Conservation (phyloP, 805 yeast genomes). For the Tanozyma kutaoensis region DNA sequence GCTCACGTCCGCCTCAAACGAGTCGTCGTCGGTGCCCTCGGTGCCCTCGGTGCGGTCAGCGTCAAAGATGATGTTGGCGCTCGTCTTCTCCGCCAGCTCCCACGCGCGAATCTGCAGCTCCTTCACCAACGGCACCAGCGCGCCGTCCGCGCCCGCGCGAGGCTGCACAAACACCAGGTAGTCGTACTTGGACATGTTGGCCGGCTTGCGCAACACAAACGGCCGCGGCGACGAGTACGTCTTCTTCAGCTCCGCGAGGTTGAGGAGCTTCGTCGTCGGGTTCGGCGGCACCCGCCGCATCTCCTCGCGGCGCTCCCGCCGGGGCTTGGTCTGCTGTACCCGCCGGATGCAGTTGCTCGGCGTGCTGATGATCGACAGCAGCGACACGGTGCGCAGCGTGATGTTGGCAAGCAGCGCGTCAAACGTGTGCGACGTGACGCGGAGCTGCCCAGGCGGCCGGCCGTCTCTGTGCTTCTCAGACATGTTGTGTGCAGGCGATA, state of each 20-base stretch:
- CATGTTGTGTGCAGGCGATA: too few relatives aligned
- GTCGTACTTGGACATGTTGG: constrained; percentile 20
- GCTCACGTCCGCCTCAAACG: too few relatives aligned
- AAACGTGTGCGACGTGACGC: constrained; percentile 5
- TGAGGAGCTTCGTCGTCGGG: constrained; percentile 13
- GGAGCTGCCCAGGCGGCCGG: too few relatives aligned
- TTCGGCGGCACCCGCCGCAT: background rate
- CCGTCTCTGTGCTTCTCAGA: too few relatives aligned
- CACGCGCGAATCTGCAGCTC: constrained; percentile 30
- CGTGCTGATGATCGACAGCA: constrained; percentile 25
- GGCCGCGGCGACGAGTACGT: constrained; percentile 4
- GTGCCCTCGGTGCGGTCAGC: constrained; percentile 11
- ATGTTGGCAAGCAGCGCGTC: constrained; percentile 4
- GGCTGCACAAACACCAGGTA: constrained; percentile 19
- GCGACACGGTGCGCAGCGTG: constrained; percentile 20
- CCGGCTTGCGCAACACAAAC: constrained; percentile 19
- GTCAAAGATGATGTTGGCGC: constrained; percentile 22
- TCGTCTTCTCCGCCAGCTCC: constrained; percentile 30
- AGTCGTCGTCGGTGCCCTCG: constrained; percentile 6
- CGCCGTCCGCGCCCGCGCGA: constrained; percentile 1
- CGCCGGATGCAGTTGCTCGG: constrained; percentile 27
- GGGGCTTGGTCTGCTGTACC: constrained; percentile 13
- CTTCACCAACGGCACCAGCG: constrained; percentile 20
- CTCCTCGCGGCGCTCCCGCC: background rate
- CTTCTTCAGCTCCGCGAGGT: constrained; percentile 24